Conservation (phyloP, 2,329 filamentous ascomycete species). For the Polychaeton citri region DNA sequence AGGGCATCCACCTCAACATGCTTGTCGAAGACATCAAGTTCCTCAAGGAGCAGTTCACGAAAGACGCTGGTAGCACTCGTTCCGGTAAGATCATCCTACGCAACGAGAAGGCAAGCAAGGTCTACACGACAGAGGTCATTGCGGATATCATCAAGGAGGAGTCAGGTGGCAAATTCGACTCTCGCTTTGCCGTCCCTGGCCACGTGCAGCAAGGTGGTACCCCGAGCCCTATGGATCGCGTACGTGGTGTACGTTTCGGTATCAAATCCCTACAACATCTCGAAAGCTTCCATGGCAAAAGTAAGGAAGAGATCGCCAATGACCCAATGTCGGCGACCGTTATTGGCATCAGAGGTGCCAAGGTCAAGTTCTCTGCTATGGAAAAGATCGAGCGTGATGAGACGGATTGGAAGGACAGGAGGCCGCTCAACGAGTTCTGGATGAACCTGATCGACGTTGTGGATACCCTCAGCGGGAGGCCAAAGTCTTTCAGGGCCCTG, state of each 20-base stretch:
- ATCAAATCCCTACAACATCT: constrained; percentile 92
- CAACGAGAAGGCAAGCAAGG: constrained; percentile 84
- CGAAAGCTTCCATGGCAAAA: constrained; percentile 58
- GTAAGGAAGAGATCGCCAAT: constrained; percentile 53
- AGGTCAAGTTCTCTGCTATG: constrained; percentile 78
- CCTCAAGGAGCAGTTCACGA: constrained; percentile 69
- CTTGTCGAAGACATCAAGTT: constrained; percentile 80
- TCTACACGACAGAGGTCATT: constrained; percentile 86
- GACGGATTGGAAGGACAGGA: constrained; percentile 85
- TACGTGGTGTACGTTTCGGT: constrained; percentile 77
- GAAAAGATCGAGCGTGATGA: constrained; percentile 65
- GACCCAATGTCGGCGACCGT: constrained; percentile 65
- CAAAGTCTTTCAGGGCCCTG: constrained; percentile 7
- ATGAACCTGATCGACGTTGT: constrained; percentile 65
- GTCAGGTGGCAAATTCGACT: constrained; percentile 82
- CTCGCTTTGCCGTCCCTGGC: constrained; percentile 78
- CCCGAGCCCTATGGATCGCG: constrained; percentile 90
- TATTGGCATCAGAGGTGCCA: constrained; percentile 84
- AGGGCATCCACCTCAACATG: constrained; percentile 90
- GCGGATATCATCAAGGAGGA: constrained; percentile 93
- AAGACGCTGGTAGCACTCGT: constrained; percentile 75
- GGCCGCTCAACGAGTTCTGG: constrained; percentile 81
- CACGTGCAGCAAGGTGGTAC: constrained; percentile 92
- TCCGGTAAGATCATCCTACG: constrained; percentile 92
- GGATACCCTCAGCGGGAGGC: constrained; percentile 66